phyloP scores from a whole-genome alignment of 495 filamentous ascomycete species.

The Podospora fimiseda region DNA sequence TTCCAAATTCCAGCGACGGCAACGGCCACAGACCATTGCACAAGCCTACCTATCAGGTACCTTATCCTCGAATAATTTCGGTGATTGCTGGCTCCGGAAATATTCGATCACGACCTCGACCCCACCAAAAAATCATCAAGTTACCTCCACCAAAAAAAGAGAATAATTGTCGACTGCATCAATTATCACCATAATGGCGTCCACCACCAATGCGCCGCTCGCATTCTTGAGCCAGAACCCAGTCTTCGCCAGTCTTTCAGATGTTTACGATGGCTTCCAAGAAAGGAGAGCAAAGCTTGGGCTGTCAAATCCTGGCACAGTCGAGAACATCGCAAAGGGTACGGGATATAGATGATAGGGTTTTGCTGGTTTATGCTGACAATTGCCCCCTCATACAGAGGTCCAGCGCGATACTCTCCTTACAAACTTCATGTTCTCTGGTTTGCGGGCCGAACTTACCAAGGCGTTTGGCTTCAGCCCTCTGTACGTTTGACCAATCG shows the following conservation, averaged over 20 bases:
- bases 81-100: no score
- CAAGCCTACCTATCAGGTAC: constrained; percentile 9
- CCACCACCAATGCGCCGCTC: constrained; percentile 48
- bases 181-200: constrained; percentile 35
- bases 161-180: background rate
- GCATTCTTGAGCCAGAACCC: constrained; percentile 68
- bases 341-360: constrained; percentile 5
- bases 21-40: background rate
- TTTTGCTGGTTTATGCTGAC: constrained; percentile 8
- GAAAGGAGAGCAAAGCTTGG: constrained; percentile 81
- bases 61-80: no score
- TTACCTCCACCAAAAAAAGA: no score
- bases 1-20: constrained; percentile 5
- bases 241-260: constrained; percentile 58
- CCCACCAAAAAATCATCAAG: background rate
- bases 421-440: constrained; percentile 90
- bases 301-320: constrained; percentile 82
- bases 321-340: constrained; percentile 76
- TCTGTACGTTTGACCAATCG: constrained; percentile 39
- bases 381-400: constrained; percentile 40
- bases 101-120: constrained; percentile 8
- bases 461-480: constrained; percentile 91
- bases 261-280: constrained; percentile 76
- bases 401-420: constrained; percentile 92
- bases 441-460: constrained; percentile 88